Evolutionary conservation across 495 filamentous ascomycete genomes (phyloP).

Genomic region (Lophiotrema nucula): DNA sequence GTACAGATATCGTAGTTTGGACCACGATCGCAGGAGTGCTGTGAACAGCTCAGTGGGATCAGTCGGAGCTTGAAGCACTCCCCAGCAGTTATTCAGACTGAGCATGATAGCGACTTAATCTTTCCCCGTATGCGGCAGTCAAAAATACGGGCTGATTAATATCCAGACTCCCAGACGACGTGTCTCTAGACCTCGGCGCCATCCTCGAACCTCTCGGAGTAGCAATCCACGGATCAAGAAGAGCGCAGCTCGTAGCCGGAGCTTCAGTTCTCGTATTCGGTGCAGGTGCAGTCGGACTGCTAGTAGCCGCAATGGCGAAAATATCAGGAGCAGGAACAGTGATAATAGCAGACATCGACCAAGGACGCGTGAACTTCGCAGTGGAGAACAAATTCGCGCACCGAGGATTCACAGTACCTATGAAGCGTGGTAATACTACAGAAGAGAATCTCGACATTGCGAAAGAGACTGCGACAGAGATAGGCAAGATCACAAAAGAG

Average conservation of each 20-base stretch:
- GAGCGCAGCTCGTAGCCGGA: constrained; percentile 55
- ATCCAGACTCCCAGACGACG: constrained; percentile 57
- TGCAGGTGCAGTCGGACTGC: constrained; percentile 75
- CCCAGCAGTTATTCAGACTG: too few species aligned
- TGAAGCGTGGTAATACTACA: constrained; percentile 50
- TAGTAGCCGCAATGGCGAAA: constrained; percentile 68
- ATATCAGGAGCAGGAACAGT: constrained; percentile 66
- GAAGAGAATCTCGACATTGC: constrained; percentile 61
- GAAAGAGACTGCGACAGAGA: constrained; percentile 54
- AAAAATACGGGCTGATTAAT: neutral
- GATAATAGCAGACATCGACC: constrained; percentile 78
- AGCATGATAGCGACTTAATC: too few species aligned
- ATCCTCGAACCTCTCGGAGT: constrained; percentile 78
- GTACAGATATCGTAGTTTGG: too few species aligned
- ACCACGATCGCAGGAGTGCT: too few species aligned
- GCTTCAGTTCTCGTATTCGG: constrained; percentile 71
- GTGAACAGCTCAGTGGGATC: too few species aligned
- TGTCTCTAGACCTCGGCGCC: constrained; percentile 69
- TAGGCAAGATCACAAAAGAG: constrained; percentile 45
- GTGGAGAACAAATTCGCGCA: constrained; percentile 67
- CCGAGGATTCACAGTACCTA: constrained; percentile 46
- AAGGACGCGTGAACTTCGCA: constrained; percentile 68
- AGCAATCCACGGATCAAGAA: constrained; percentile 68
- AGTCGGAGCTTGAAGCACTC: too few species aligned
- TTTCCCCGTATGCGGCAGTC: neutral